These are phyloP conservation scores for Drosera capensis DNA, from an alignment of 148 eudicot genomes.

Conservation along the genomic window DNA sequence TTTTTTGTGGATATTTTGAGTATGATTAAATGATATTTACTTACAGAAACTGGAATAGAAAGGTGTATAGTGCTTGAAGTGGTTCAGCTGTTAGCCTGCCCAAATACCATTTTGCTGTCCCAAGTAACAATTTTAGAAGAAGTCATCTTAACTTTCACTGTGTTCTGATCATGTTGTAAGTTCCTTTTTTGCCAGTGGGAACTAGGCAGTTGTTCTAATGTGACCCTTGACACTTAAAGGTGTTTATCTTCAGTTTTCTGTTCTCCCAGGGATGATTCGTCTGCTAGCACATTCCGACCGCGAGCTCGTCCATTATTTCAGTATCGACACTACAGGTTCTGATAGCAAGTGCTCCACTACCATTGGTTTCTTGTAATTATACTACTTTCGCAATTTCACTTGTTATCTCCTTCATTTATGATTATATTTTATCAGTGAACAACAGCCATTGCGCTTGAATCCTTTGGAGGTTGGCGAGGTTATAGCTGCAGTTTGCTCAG, in stretches of 20 bases:
- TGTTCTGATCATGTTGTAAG: no score
- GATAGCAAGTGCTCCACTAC: not conserved
- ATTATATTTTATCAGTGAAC: constrained; percentile 69
- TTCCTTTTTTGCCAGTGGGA: constrained; percentile 3
- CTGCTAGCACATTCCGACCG: constrained; percentile 73
- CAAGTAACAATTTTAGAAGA: no score
- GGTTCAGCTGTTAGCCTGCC: no score
- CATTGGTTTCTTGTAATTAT: not conserved
- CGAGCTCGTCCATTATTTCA: constrained; percentile 88
- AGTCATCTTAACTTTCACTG: no score
- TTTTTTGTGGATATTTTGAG: no score
- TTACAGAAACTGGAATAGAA: no score
- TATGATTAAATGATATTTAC: no score
- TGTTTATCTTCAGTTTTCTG: not conserved
- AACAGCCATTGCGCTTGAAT: constrained; percentile 83
- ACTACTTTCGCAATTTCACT: not conserved
- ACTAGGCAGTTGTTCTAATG: no score
- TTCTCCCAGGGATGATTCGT: constrained; percentile 70
- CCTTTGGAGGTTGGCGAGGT: constrained; percentile 85
- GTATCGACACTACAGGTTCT: constrained; percentile 89
- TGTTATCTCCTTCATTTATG: no score
- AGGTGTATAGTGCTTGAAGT: no score
- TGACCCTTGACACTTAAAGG: constrained; percentile 1
- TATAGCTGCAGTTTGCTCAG: constrained; percentile 91
- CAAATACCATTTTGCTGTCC: no score